Percentiles rank a stretch among this genome's conserved stretches.
These are phyloP conservation scores for Phytophthora hibernalis DNA, from an alignment of 352 stramenopile species.

Conservation along the genomic window DNA sequence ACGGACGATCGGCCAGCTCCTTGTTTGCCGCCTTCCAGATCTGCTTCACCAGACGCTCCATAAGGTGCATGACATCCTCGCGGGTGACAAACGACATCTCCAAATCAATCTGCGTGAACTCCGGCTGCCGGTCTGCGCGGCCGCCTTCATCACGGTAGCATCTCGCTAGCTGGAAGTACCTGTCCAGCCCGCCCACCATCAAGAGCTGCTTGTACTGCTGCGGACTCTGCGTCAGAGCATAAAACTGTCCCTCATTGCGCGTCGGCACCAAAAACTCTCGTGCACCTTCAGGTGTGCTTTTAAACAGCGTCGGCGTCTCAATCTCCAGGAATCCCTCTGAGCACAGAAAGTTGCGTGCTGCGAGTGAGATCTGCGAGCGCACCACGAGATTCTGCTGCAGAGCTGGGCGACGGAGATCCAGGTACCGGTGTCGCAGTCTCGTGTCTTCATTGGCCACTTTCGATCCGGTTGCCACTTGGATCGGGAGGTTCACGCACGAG, in stretches of 20 bases:
- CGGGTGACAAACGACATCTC: constrained; percentile 90
- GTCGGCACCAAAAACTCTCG: constrained; percentile 89
- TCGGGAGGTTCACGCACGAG: constrained; percentile 55
- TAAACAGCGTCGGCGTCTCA: constrained; percentile 90
- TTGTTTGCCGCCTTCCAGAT: constrained; percentile 69
- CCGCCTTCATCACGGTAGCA: constrained; percentile 92
- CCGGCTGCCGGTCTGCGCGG: constrained; percentile 87
- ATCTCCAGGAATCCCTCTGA: constrained; percentile 85
- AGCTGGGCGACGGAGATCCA: constrained; percentile 76
- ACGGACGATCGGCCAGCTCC: constrained; percentile 44
- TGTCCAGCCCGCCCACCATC: constrained; percentile 89
- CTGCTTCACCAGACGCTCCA: constrained; percentile 76
- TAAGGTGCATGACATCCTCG: constrained; percentile 76
- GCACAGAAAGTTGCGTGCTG: constrained; percentile 75
- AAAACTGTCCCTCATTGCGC: constrained; percentile 73
- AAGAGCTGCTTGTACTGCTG: constrained; percentile 94
- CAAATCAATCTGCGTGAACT: constrained; percentile 93
- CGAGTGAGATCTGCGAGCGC: constrained; percentile 74
- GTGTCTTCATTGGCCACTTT: constrained; percentile 74
- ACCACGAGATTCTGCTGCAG: constrained; percentile 86
- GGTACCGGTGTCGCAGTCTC: constrained; percentile 78
- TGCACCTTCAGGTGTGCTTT: constrained; percentile 87
- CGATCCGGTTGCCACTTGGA: constrained; percentile 70
- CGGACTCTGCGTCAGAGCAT: constrained; percentile 89
- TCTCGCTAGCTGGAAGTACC: constrained; percentile 91